Evolutionary conservation across 169 alveolate genomes (phyloP).

Genomic region (Plasmodium malariae): DNA sequence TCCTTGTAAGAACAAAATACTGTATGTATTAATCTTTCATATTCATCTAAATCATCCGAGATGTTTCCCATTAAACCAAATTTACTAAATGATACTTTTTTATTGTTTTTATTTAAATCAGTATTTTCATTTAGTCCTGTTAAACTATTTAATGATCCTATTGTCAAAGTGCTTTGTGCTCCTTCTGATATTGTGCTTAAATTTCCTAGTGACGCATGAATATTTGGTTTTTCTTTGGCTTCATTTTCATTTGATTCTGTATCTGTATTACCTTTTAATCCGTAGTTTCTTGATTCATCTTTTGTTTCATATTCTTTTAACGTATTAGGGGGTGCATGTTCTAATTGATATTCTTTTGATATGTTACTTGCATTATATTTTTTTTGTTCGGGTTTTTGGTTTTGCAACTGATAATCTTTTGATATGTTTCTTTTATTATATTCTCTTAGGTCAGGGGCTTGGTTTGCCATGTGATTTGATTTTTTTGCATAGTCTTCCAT

Average conservation of each 20-base stretch:
- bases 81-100: neutral
- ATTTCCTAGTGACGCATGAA: neutral
- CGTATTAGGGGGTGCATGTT: slow-evolving; percentile 1
- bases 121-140: too few species aligned
- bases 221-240: neutral
- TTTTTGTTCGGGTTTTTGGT: neutral
- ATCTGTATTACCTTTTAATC: slow-evolving; percentile 22
- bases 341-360: neutral
- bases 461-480: neutral
- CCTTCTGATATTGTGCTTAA: neutral
- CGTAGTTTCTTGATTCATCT: slow-evolving; percentile 26
- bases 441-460: slow-evolving; percentile 9
- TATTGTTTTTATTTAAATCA: too few species aligned
- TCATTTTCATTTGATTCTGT: neutral
- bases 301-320: slow-evolving; percentile 12
- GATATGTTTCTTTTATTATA: slow-evolving; percentile 11
- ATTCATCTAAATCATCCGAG: neutral
- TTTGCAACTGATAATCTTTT: slow-evolving; percentile 5
- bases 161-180: neutral
- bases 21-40: neutral
- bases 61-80: neutral
- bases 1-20: slow-evolving; percentile 1
- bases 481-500: neutral
- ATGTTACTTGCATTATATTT: neutral
- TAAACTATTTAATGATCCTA: neutral